Evolutionary conservation across 257 asterid species (phyloP).

Genomic region (Mitragyna speciosa): DNA sequence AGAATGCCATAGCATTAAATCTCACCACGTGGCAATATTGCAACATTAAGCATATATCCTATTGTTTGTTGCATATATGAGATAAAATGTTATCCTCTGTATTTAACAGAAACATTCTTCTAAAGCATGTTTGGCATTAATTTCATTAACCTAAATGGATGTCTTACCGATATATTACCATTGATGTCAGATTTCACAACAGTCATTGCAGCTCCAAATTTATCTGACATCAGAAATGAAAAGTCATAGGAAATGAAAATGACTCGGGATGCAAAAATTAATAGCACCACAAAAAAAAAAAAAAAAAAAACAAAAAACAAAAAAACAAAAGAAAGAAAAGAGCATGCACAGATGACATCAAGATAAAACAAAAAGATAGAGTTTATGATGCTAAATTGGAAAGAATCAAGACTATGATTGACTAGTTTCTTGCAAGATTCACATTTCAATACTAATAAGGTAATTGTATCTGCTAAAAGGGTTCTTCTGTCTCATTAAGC

Average conservation of each 20-base stretch:
- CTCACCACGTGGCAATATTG: not conserved
- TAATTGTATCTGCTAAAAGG: not conserved
- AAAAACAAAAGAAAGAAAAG: not conserved
- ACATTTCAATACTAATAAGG: not conserved
- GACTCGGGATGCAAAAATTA: not conserved
- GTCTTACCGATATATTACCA: constrained; percentile 72
- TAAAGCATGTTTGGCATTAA: not conserved
- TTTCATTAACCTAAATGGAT: not conserved
- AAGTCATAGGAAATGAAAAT: not conserved
- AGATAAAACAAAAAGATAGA: not conserved
- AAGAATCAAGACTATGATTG: not conserved
- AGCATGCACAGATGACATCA: not conserved
- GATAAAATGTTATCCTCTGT: too few relatives aligned
- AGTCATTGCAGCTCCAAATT: constrained; percentile 80
- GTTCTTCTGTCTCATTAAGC: too few relatives aligned
- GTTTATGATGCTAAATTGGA: not conserved
- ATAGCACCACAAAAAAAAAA: not conserved
- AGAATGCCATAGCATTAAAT: not conserved
- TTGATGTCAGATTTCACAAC: constrained; percentile 71
- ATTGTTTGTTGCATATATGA: not conserved
- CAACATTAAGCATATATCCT: not conserved
- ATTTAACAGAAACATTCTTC: not conserved
- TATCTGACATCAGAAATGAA: constrained; percentile 46
- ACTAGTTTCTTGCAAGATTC: not conserved
- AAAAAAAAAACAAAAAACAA: not conserved